Base-by-base conservation (phyloP, 2,329 filamentous ascomycete genomes). In the Rutstroemia sp. region DNA sequence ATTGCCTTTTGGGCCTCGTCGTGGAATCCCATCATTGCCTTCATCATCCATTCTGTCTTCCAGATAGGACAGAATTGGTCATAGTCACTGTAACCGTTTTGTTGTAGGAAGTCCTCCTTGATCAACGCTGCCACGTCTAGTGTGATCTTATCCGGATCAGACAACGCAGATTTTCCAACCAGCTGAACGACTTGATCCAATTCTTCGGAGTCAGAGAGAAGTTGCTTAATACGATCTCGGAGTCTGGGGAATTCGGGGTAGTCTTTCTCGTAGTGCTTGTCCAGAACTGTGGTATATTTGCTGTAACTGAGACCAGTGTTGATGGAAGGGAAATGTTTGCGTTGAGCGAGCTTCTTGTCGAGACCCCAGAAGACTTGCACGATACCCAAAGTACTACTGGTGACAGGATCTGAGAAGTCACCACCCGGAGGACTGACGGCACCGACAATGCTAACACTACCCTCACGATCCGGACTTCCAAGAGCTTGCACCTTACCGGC, bases 41-140 rank as follows among this genome's bases (percentile, higher is more conserved):
- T 96, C 94, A 99, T 99, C 94, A 99, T 97, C 87, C 94, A 99
- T 73, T 95, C 88, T 0, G 94, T 99, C 86, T 99, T 99, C 94
- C 94, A 99, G 69, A 99, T 82, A 50, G 94, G 94, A 71, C 94
- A 99, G 84, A 95, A 99, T 77, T 97, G 92, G 71, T 99, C 94
- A 72, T 99, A 97, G 74, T 97, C 90, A 65, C 88, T 94, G 83
- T 99, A 99, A 62, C 94, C 94, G 77, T 99, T 99, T 74, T 99
- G 94, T 76, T 99, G 94, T 71, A 99, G 73, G 78, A 99, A 99
- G 72, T 99, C 94, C 71, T 99, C 94, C 83, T 99, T 99, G 74
- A 99, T 78, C 65, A 99, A 77, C 18, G 83, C 86, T 18, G 94
- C 89, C 61, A 99, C 85, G 71, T 97, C 95, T 52, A 99, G 80